Percentiles rank a stretch among this genome's conserved stretches.
These are phyloP conservation scores for Fusarium temperatum DNA, from an alignment of 2,329 filamentous ascomycete genomes.

Conservation along the genomic window DNA sequence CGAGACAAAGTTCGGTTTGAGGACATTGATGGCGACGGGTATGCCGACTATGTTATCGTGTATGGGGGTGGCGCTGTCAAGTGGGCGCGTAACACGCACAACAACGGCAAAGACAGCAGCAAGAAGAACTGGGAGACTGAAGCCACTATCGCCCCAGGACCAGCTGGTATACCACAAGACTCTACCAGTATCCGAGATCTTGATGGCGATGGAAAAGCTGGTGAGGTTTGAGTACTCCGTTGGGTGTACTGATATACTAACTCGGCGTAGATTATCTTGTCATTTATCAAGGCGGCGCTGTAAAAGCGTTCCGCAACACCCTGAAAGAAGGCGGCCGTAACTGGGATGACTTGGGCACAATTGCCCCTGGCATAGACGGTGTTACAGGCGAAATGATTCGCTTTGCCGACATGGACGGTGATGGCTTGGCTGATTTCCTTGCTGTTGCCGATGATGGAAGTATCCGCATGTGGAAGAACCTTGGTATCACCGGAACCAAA, in stretches of 20 bases:
- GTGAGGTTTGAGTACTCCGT: neutral
- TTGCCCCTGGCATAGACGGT: conserved; percentile 9
- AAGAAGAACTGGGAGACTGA: conserved; percentile 21
- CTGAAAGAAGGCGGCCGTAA: neutral
- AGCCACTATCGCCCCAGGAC: neutral
- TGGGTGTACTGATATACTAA: neutral
- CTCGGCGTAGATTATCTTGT: conserved; percentile 20
- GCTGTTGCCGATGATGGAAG: conserved; percentile 18
- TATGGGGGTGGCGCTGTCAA: neutral
- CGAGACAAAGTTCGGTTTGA: conserved; percentile 8
- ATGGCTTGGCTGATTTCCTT: conserved; percentile 28
- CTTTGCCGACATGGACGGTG: conserved; percentile 31
- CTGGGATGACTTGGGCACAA: conserved; percentile 8
- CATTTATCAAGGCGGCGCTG: conserved; percentile 28
- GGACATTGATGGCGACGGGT: conserved; percentile 25
- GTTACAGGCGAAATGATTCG: conserved; percentile 17
- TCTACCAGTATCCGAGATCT: neutral
- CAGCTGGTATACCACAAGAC: neutral
- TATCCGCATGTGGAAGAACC: conserved; percentile 34
- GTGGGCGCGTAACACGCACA: neutral
- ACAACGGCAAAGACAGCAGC: conserved; percentile 7
- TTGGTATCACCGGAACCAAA: neutral
- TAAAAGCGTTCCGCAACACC: conserved; percentile 27
- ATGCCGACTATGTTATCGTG: conserved; percentile 25
- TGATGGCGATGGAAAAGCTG: neutral